A percentile compares a stretch with the other conserved stretches of the same genome.
phyloP scores from a whole-genome alignment of 1,284 basidiomycete genomes.

The Entoloma clypeatum region DNA sequence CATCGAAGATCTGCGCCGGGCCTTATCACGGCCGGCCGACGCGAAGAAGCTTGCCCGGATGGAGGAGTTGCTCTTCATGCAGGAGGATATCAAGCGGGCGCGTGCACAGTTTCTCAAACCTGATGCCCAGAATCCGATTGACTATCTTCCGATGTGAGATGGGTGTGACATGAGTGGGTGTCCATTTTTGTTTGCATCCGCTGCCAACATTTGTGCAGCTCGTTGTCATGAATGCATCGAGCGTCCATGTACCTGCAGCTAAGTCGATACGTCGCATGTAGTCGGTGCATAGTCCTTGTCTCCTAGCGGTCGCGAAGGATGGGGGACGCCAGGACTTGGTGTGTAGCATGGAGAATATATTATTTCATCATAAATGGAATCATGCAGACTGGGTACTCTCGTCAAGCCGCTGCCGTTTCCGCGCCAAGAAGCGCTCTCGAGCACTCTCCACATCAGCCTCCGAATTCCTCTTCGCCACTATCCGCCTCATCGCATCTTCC shows the following conservation, averaged over 20 bases:
- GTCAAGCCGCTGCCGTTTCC: constrained; percentile 77
- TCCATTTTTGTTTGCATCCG: too few species aligned
- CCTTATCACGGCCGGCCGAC: constrained; percentile 72
- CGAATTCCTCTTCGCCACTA: constrained; percentile 65
- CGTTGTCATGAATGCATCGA: too few species aligned
- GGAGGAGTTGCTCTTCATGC: constrained; percentile 88
- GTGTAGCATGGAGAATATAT: constrained; percentile 6
- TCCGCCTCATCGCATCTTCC: constrained; percentile 52
- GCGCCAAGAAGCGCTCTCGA: constrained; percentile 69
- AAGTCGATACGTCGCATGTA: too few species aligned
- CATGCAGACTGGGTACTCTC: constrained; percentile 28
- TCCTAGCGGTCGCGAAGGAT: too few species aligned
- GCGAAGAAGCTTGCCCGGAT: constrained; percentile 84
- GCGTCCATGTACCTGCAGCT: too few species aligned
- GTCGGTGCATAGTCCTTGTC: too few species aligned
- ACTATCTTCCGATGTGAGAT: constrained; percentile 26
- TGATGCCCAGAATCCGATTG: constrained; percentile 51
- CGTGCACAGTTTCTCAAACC: constrained; percentile 73
- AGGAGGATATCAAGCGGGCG: constrained; percentile 89
- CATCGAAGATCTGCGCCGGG: constrained; percentile 77
- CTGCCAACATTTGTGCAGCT: too few species aligned
- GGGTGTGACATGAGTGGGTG: too few species aligned
- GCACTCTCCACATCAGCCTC: constrained; percentile 71
- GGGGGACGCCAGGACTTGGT: too few species aligned
- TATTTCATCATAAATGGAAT: constrained; percentile 9